Evolutionary conservation across 768 basidiomycete species (phyloP).

Genomic region (Russula lepida): DNA sequence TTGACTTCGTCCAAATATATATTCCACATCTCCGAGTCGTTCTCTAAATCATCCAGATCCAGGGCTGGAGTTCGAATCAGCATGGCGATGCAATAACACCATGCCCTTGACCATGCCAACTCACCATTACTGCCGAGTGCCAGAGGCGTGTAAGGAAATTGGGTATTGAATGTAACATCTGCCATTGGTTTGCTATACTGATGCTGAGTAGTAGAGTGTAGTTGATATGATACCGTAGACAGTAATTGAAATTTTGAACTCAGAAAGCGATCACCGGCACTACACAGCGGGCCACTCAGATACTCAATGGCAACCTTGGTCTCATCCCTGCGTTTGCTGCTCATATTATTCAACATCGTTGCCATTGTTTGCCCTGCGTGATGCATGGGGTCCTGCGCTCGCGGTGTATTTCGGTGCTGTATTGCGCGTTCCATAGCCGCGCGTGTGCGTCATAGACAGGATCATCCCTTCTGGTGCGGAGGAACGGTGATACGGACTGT

Average conservation of each 20-base stretch:
- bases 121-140: too few species aligned
- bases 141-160: too few species aligned
- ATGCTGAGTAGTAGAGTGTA: too few species aligned
- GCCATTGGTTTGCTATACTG: too few species aligned
- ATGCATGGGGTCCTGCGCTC: slow-evolving; percentile 53
- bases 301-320: too few species aligned
- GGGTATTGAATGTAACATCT: too few species aligned
- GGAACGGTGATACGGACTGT: slow-evolving; percentile 82
- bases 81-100: neutral
- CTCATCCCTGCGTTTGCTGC: slow-evolving; percentile 64
- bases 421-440: slow-evolving; percentile 88
- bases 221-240: too few species aligned
- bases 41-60: too few species aligned
- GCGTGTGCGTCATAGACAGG: slow-evolving; percentile 79
- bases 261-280: too few species aligned
- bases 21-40: neutral
- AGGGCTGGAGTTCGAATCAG: too few species aligned
- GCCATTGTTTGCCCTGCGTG: slow-evolving; percentile 55
- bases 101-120: neutral
- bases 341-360: slow-evolving; percentile 58
- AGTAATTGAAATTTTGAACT: too few species aligned
- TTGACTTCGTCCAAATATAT: neutral
- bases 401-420: slow-evolving; percentile 75
- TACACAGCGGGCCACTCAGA: too few species aligned
- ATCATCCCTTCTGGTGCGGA: slow-evolving; percentile 83